A percentile compares a stretch with the other conserved stretches of the same genome.
phyloP scores from a whole-genome alignment of 805 yeast genomes.

The Lipomyces yamanashiensis region DNA sequence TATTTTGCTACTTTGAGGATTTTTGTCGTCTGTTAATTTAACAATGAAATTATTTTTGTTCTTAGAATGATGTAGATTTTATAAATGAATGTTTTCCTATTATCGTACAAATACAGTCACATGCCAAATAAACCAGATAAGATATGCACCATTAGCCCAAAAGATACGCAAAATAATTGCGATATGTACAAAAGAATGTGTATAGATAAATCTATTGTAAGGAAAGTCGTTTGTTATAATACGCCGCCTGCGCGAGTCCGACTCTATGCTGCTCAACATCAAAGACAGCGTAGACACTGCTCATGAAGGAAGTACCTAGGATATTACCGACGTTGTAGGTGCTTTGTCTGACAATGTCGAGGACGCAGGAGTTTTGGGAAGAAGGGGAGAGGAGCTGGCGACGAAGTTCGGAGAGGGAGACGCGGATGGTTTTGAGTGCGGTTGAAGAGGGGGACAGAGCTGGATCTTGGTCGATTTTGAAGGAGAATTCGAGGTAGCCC shows the following conservation, averaged over 20 bases:
- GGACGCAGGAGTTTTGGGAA: conserved; percentile 12
- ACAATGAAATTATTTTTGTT: too few species aligned
- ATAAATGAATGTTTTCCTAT: too few species aligned
- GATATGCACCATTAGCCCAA: background rate
- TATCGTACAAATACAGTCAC: too few species aligned
- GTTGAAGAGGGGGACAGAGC: background rate
- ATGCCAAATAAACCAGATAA: background rate
- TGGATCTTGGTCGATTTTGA: background rate
- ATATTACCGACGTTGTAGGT: conserved; percentile 31
- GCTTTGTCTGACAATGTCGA: conserved; percentile 29
- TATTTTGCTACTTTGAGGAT: too few species aligned
- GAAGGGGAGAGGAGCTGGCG: conserved; percentile 6
- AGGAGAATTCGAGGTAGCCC: conserved; percentile 9
- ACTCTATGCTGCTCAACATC: conserved; percentile 19
- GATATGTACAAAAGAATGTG: background rate
- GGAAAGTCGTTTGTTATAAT: conserved; percentile 11
- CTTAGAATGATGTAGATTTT: too few species aligned
- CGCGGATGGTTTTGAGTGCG: conserved; percentile 7
- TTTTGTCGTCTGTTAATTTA: too few species aligned
- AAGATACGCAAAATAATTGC: background rate
- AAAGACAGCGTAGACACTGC: conserved; percentile 27
- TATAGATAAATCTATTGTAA: background rate
- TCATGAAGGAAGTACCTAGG: conserved; percentile 31
- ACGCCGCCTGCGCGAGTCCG: conserved; percentile 30
- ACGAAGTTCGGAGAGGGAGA: conserved; percentile 18